Evolutionary conservation across 2,329 filamentous ascomycete genomes (phyloP), one percentile per base, ranked within the genome.

Genomic region (Dactylellina haptotyla): DNA sequence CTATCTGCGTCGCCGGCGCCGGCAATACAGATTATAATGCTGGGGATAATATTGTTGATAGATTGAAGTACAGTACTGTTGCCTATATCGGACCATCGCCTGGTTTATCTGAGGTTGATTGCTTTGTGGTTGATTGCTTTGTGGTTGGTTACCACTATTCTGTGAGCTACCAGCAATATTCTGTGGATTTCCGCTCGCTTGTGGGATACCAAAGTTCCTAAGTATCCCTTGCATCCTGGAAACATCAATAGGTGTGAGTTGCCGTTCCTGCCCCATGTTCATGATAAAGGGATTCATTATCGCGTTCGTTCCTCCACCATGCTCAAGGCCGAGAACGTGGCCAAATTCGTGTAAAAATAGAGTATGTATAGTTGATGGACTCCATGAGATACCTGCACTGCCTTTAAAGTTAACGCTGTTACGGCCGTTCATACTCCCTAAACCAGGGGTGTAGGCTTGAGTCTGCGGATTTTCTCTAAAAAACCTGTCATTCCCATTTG

Each of bases 281-380:
- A 3, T 23, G 14, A 65, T 65, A 23, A 43, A 65, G 9, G 61
- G 28, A 14, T 34, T 28, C 61, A 65, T 65, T 6, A 65, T 50
- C 18, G 61, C 53, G 3, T 32, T 32, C 3, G n/a, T 37, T 34
- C 57, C 50, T 16, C 43, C 28, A 1, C 50, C 61, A 18, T 65
- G 61, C 1, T 18, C 20, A 10, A 65, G 28, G 1, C 61, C 61
- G 14, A 65, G 50, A 16, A 65, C 61, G n/a, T 65, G 61, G 8
- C 61, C 61, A 18, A 65, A 65, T 41, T 65, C 61, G 28, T 65
- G 61, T 5, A 65, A 41, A 23, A 65, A 65, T 26, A 65, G 34
- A 2, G 61, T 65, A 41, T 65, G 61, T 18, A 65, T 50, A n/a
- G 61, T 51, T 2, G 16, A 37, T 16, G 30, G 30, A 8, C 50